Base-by-base conservation (phyloP, 2,329 filamentous ascomycete genomes). In the Sporothrix mexicana region DNA sequence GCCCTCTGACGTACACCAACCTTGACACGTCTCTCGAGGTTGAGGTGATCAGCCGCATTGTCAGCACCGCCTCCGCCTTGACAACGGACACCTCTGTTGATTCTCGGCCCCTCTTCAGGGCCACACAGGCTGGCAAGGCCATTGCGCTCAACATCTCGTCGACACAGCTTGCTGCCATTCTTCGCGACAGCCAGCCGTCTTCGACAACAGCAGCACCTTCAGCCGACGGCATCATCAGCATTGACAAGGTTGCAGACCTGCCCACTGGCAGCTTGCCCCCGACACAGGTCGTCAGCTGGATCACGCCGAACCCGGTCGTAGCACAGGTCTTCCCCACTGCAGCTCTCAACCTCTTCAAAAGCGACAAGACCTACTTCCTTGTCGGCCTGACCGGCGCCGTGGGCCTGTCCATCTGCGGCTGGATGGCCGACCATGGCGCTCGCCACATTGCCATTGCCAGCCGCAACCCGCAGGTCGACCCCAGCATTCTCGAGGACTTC, bases 371-470 rank as follows among this genome's bases (percentile, higher is more conserved):
- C 0, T 88, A 88, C 76, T 78, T 88, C 67, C 80, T 88, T 51
- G 82, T 87, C 20, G 86, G 86, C 15, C 85, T 85, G n/a, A 85
- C 85, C 0, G 86, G 86, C 47, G 86, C 85, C 30, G 80, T 88
- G 12, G 86, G 86, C 6, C 81, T 84, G 53, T 85, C 83, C 73
- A 83, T 88, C 77, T 79, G 84, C 12, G 81, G 80, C 7, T 84
- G 85, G 82, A 85, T 88, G 84, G 80, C 84, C 7, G 78, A 79
- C 57, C 82, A 83, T 17, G 86, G 86, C 1, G 86, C 85, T 6
- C 80, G 81, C 10, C 81, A 84, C 73, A 77, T 88, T 20, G 82
- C 86, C 0, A 80, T 88, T 3, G 84, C 81, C 69, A 85, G 83
- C 1, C 83, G 80, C 20, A 77, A 80, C 1, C 83, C 81, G 1